Conservation (phyloP, 306 rosid species). For the Begonia loranthoides region DNA sequence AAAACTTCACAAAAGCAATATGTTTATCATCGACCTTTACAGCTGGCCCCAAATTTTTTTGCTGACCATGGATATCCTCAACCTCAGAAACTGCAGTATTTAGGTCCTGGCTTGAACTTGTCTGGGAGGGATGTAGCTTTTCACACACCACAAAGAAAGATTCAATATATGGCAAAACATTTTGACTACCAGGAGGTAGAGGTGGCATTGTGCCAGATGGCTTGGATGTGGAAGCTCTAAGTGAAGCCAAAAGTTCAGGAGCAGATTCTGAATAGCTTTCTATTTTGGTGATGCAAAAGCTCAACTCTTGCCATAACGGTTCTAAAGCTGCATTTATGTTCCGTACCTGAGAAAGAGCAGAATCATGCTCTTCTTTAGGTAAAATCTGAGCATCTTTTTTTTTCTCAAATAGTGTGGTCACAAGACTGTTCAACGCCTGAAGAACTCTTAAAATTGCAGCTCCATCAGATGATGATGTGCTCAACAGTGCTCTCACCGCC, state of each 20-base stretch:
- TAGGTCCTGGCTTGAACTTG: constrained; percentile 51
- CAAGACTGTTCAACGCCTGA: constrained; percentile 87
- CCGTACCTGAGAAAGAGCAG: constrained; percentile 55
- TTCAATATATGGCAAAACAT: constrained; percentile 83
- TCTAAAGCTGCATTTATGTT: constrained; percentile 79
- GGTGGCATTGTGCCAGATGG: constrained; percentile 65
- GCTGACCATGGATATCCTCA: constrained; percentile 55
- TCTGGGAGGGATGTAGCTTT: constrained; percentile 74
- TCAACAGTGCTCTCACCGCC: constrained; percentile 68
- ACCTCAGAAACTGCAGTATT: constrained; percentile 52
- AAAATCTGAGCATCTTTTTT: constrained; percentile 36
- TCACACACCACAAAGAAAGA: constrained; percentile 94
- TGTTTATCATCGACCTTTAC: constrained; percentile 69
- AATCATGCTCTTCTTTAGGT: constrained; percentile 21
- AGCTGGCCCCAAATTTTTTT: constrained; percentile 38
- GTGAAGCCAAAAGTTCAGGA: constrained; percentile 36
- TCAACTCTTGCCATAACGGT: constrained; percentile 87
- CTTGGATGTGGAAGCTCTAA: constrained; percentile 41
- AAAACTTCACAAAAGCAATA: constrained; percentile 65
- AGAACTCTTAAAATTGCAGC: constrained; percentile 91
- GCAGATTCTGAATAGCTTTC: constrained; percentile 71
- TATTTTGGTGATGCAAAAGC: constrained; percentile 83
- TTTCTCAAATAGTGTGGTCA: constrained; percentile 42
- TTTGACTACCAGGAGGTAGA: constrained; percentile 88
- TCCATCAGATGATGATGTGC: constrained; percentile 77